These are phyloP conservation scores for Sporothrix schenckii DNA, from an alignment of 2,329 filamentous ascomycete species.

Conservation along the genomic window DNA sequence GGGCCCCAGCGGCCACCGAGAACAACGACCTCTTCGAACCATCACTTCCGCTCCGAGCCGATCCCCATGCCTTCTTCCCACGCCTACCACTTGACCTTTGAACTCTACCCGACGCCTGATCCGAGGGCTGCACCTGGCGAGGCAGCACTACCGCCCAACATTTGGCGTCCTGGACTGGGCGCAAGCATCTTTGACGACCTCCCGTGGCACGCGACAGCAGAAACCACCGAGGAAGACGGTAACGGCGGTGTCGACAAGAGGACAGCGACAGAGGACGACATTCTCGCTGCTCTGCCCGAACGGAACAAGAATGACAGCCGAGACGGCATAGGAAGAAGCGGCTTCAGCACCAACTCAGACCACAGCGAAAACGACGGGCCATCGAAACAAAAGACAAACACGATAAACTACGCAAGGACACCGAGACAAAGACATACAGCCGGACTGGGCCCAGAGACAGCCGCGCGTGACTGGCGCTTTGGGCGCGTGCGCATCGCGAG, in stretches of 20 bases:
- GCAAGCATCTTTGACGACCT: constrained; percentile 60
- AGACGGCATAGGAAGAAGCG: background rate
- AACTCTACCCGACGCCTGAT: constrained; percentile 59
- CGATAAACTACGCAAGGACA: background rate
- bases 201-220: constrained; percentile 51
- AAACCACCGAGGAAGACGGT: constrained; percentile 34
- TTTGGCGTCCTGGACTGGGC: constrained; percentile 55
- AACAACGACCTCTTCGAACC: background rate
- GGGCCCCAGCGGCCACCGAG: background rate
- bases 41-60: background rate
- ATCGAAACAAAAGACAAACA: background rate
- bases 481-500: constrained; percentile 77
- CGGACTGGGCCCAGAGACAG: constrained; percentile 53
- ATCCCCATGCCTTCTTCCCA: constrained; percentile 60
- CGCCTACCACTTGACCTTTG: constrained; percentile 68
- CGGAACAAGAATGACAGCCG: background rate
- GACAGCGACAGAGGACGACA: background rate
- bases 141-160: background rate
- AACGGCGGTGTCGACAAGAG: background rate
- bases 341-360: background rate
- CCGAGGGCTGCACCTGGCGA: constrained; percentile 38
- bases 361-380: background rate
- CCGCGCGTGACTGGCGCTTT: constrained; percentile 75
- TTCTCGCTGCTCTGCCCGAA: background rate
- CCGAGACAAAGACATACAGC: constrained; percentile 37